Base-by-base conservation (phyloP, 495 filamentous ascomycete species). In the Aspergillus funiculosus region DNA sequence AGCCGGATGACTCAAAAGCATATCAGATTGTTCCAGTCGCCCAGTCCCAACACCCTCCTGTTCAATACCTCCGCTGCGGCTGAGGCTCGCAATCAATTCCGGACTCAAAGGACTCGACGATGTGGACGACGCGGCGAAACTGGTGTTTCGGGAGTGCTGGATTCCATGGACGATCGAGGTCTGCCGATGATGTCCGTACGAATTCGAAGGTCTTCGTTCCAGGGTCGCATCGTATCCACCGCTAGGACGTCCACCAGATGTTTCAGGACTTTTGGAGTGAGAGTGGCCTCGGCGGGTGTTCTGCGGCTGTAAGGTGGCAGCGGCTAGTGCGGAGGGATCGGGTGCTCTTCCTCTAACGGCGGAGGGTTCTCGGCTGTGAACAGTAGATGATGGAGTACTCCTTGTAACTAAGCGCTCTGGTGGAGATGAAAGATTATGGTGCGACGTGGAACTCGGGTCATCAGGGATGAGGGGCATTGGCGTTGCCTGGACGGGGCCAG, bases 141-240 rank as follows among this genome's bases (percentile, higher is more conserved):
- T 85, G 9, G 90, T 81, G 69, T 92, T 94, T 53, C 92, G 82
- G 47, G 89, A 94, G 67, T 98, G 92, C 60, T 90, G 88, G 50
- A 89, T 80, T 46, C 89, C 89, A 79, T 95, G 87, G 34, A 95
- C 88, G 51, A 95, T 95, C 20, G 91, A 95, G 1, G 89, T 88
- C 63, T 98, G 87, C 15, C 92, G 79, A 61, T 95, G 87, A 61
- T 97, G 91, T 34, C 84, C 85, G 66, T 96, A 94, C 9, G 82
- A 74, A 38, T 74, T 73, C 5, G 83, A 86, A 24, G 81, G 73
- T 43, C 76, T 75, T 42, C 88, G 77, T 62, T 92, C 89, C 52
- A 88, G 69, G 47, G 67, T 66, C 28, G 54, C 71, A 59, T 77
- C 75, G 48, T 79, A 65, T 53, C 67, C 72, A 57, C 62, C 52